Conservation (phyloP, 1,284 basidiomycete species). For the Inonotus obliquus region DNA sequence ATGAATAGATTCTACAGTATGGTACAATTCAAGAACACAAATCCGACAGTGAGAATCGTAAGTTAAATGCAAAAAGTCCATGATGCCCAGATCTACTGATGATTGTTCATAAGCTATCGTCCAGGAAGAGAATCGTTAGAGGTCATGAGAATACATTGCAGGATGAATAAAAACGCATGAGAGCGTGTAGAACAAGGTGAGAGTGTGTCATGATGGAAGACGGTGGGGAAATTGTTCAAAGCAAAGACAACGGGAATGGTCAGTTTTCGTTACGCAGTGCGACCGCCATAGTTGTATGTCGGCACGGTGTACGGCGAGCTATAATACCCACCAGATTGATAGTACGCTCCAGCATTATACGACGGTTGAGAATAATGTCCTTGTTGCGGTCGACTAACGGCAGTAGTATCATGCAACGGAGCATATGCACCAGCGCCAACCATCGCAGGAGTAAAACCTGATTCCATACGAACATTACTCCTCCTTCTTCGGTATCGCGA, state of each 20-base stretch:
- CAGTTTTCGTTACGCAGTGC: neutral
- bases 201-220: no score
- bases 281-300: constrained; percentile 17
- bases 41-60: no score
- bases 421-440: constrained; percentile 10
- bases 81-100: no score
- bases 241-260: no score
- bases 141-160: neutral
- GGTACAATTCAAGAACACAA: no score
- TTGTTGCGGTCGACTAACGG: neutral
- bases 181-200: neutral
- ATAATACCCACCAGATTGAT: neutral
- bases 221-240: no score
- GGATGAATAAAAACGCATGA: neutral
- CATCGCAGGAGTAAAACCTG: constrained; percentile 16
- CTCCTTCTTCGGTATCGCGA: constrained; percentile 5
- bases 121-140: neutral
- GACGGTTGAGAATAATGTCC: neutral
- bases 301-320: constrained; percentile 9
- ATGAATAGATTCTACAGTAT: no score
- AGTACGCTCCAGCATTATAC: neutral
- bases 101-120: no score
- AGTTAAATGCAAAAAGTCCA: no score
- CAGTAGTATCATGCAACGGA: neutral
- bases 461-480: constrained; percentile 15